These are phyloP conservation scores for Dactylella cylindrospora DNA, from an alignment of 2,329 filamentous ascomycete species.

Conservation along the genomic window DNA sequence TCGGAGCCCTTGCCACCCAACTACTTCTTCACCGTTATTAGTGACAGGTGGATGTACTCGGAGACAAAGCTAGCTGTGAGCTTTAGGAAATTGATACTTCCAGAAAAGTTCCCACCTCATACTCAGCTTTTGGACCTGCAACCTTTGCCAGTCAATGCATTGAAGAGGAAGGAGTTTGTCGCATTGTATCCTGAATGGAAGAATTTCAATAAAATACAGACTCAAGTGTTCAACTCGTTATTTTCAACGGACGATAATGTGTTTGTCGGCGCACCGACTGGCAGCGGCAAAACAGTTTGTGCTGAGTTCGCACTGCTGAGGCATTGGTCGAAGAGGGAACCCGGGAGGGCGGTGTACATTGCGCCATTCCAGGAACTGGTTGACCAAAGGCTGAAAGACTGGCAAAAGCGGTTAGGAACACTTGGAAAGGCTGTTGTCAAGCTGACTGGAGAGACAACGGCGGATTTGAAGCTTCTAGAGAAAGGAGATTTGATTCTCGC, in stretches of 20 bases:
- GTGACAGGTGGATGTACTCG: slow-evolving; percentile 97
- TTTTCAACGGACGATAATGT: slow-evolving; percentile 92
- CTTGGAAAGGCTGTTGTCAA: slow-evolving; percentile 91
- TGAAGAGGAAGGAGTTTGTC: slow-evolving; percentile 82
- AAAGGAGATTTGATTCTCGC: slow-evolving; percentile 85
- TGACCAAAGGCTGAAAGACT: slow-evolving; percentile 77
- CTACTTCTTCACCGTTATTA: slow-evolving; percentile 94
- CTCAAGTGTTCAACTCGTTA: slow-evolving; percentile 91
- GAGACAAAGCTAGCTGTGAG: slow-evolving; percentile 91
- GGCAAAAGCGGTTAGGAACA: slow-evolving; percentile 76
- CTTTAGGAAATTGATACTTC: slow-evolving; percentile 90
- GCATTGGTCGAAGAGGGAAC: slow-evolving; percentile 74
- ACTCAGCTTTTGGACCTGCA: slow-evolving; percentile 91
- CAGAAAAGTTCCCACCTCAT: slow-evolving; percentile 92
- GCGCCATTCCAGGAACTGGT: slow-evolving; percentile 93
- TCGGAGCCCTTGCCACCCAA: slow-evolving; percentile 98
- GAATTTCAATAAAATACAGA: slow-evolving; percentile 96
- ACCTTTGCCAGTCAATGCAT: slow-evolving; percentile 79
- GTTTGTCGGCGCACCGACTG: slow-evolving; percentile 86
- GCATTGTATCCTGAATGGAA: slow-evolving; percentile 79
- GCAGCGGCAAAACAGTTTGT: slow-evolving; percentile 94
- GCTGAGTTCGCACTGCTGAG: slow-evolving; percentile 89
- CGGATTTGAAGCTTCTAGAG: slow-evolving; percentile 85
- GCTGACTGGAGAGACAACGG: slow-evolving; percentile 86
- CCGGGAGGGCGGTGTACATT: slow-evolving; percentile 85